Base-by-base conservation (phyloP, 2,329 filamentous ascomycete species). In the Gremmenia infestans region DNA sequence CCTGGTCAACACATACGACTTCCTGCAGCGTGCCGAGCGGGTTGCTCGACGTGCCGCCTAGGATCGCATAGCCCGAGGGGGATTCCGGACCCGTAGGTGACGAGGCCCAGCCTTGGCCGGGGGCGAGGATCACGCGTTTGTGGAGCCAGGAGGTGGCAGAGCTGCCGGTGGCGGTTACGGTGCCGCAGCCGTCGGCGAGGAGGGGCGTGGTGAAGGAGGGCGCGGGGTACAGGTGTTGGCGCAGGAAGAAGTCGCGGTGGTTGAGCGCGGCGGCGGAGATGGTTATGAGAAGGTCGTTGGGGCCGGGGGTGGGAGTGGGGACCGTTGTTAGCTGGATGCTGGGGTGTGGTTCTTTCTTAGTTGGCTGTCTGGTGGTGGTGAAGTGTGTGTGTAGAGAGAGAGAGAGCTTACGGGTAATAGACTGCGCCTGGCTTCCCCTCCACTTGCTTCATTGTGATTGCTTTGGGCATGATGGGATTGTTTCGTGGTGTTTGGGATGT, bases 211-310 rank as follows among this genome's bases (percentile, higher is more conserved):
- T 80, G 72, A 96, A 96, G 12, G 88, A 87, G 52, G 91, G 87
- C 64, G 83, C 87, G 0, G 93, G 93, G 76, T 97, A 97, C 42
- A 96, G 83, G 68, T 92, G 87, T 72, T 94, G 91, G 53, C 93
- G 89, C 73, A 96, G 88, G 76, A 97, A 97, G 64, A 96, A 83
- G 72, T 97, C 94, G 66, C 92, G 88, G 76, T 97, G 94, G 77
- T 97, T 97, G 50, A 97, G 84, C 14, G 93, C 88, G 1, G 87
- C 89, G 51, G 91, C 89, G 37, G 82, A 81, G 68, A 97, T 77
- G 67, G 83, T 84, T 60, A 97, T 76, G 6, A 95, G 78, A 62
- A 96, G 77, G 71, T 97, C 81, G 60, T 78, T 78, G 15, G 81
- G 80, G 25, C 82, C 80, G 0, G 87, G 87, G 87, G 1, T 75